Evolutionary conservation across 164 flowering plant species (phyloP).

Genomic region (Macadamia integrifolia): DNA sequence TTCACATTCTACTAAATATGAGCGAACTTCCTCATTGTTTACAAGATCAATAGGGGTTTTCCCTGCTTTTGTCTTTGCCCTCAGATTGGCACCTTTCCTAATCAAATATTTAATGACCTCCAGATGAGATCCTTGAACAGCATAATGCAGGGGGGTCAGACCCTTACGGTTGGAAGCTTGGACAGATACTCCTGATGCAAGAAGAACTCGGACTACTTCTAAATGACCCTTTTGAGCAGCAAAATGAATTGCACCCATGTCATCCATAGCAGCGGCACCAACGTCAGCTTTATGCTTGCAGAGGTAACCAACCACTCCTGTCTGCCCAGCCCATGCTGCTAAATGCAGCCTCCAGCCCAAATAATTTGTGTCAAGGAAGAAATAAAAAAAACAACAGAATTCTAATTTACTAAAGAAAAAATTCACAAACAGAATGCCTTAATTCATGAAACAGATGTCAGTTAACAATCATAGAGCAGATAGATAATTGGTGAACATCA

Average conservation of each 20-base stretch:
- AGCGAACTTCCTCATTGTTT: constrained; percentile 48
- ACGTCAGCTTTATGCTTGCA: constrained; percentile 91
- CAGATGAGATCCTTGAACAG: constrained; percentile 73
- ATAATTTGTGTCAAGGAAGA: constrained; percentile 41
- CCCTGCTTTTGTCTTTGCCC: constrained; percentile 70
- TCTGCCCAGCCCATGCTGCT: constrained; percentile 94
- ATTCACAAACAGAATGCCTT: neutral
- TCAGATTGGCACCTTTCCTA: constrained; percentile 62
- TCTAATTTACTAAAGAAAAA: neutral
- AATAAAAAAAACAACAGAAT: constrained; percentile 3
- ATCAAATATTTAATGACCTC: constrained; percentile 75
- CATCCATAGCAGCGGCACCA: constrained; percentile 95
- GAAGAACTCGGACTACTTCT: constrained; percentile 57
- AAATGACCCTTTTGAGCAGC: constrained; percentile 93
- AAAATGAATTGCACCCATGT: constrained; percentile 96
- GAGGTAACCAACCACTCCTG: constrained; percentile 63
- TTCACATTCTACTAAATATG: constrained; percentile 39
- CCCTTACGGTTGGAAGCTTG: constrained; percentile 82
- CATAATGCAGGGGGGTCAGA: constrained; percentile 84
- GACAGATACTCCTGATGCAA: constrained; percentile 65
- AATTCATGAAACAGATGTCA: neutral
- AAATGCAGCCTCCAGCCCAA: constrained; percentile 63
- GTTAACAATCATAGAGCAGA: neutral
- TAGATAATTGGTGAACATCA: too few relatives aligned
- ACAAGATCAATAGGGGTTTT: constrained; percentile 75